phyloP scores from a whole-genome alignment of 306 rosid species.

The Cotoneaster glaucophyllus region DNA sequence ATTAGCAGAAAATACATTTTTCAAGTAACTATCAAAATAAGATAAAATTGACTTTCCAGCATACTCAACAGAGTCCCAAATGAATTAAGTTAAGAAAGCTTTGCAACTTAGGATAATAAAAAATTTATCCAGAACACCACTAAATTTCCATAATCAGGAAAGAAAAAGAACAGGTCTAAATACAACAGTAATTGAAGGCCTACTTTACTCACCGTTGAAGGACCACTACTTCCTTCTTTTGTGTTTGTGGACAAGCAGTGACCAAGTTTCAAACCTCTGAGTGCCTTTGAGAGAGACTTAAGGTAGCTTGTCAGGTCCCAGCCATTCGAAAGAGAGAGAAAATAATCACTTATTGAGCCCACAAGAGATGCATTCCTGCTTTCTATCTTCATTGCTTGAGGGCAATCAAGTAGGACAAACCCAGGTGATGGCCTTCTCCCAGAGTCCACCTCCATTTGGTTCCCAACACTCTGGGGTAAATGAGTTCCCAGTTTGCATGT shows the following conservation, averaged over 20 bases:
- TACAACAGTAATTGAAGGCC: neutral
- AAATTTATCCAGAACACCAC: neutral
- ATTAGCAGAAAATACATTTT: neutral
- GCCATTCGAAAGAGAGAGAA: conserved; percentile 88
- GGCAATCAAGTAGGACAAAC: conserved; percentile 90
- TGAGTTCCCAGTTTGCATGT: conserved; percentile 97
- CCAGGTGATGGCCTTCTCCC: conserved; percentile 72
- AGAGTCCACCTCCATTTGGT: conserved; percentile 86
- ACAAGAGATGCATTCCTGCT: conserved; percentile 91
- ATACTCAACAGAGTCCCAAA: neutral
- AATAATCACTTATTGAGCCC: conserved; percentile 91
- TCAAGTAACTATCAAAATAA: neutral
- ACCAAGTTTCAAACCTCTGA: conserved; percentile 80
- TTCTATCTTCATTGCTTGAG: conserved; percentile 95
- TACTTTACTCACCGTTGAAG: conserved; percentile 61
- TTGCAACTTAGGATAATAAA: neutral
- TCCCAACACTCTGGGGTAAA: conserved; percentile 75
- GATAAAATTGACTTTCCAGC: neutral
- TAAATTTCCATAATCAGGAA: neutral
- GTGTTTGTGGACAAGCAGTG: conserved; percentile 59
- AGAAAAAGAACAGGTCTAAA: neutral
- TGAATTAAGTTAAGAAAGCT: neutral
- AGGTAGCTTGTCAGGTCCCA: conserved; percentile 97
- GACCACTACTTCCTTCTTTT: conserved; percentile 77
- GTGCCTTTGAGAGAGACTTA: conserved; percentile 90